phyloP scores from a whole-genome alignment of 2,329 filamentous ascomycete species.

The Ploettnerulaceae sp. region DNA sequence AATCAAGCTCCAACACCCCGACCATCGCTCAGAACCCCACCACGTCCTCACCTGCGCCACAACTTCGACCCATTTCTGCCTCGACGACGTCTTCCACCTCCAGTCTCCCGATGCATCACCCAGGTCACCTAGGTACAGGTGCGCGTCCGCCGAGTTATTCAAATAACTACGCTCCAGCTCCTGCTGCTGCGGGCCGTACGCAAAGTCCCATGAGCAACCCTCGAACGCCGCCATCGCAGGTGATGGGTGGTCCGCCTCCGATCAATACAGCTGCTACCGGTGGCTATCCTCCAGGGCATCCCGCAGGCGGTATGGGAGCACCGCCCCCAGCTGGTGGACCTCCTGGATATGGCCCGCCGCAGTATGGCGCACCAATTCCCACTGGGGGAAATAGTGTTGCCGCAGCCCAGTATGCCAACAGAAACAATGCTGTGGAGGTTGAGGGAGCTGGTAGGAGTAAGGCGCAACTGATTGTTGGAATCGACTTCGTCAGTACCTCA shows the following conservation, averaged over 20 bases:
- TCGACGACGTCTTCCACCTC: slow-evolving; percentile 46
- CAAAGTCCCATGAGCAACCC: slow-evolving; percentile 36
- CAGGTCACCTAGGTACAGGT: slow-evolving; percentile 52
- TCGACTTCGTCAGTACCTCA: slow-evolving; percentile 77
- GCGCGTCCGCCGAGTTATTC: slow-evolving; percentile 61
- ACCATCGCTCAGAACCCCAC: slow-evolving; percentile 36
- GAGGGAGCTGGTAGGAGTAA: slow-evolving; percentile 87
- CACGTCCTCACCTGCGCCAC: slow-evolving; percentile 24
- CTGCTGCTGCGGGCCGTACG: slow-evolving; percentile 46
- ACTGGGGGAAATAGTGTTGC: slow-evolving; percentile 24
- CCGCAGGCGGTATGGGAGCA: slow-evolving; percentile 36
- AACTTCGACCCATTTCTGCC: slow-evolving; percentile 24
- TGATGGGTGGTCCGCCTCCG: slow-evolving; percentile 56
- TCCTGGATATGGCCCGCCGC: slow-evolving; percentile 32
- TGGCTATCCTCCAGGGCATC: slow-evolving; percentile 53
- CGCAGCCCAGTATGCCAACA: slow-evolving; percentile 30
- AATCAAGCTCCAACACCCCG: slow-evolving; percentile 56
- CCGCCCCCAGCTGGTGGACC: slow-evolving; percentile 30
- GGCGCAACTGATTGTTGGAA: slow-evolving; percentile 95
- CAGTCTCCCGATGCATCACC: slow-evolving; percentile 59
- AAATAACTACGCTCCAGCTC: slow-evolving; percentile 49
- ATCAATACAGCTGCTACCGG: slow-evolving; percentile 59
- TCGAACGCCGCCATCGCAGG: slow-evolving; percentile 33
- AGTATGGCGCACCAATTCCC: slow-evolving; percentile 28
- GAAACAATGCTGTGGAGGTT: slow-evolving; percentile 60